Evolutionary conservation across 495 filamentous ascomycete species (phyloP).

Genomic region (Penicillium lividum): DNA sequence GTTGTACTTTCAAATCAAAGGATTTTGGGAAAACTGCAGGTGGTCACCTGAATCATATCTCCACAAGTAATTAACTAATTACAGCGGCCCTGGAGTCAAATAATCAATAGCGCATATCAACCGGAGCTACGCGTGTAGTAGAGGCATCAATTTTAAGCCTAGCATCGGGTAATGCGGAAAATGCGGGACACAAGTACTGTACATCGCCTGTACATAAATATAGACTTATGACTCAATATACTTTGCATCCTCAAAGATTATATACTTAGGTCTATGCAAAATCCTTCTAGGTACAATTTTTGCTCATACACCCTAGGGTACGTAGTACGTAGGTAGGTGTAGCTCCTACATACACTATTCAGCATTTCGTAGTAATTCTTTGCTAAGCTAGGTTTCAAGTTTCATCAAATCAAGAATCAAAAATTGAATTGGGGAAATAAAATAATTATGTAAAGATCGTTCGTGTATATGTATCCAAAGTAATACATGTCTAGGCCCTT

Average conservation of each 20-base stretch:
- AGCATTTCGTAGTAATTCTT: neutral
- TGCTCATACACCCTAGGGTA: no score
- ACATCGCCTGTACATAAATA: neutral
- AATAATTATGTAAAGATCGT: neutral
- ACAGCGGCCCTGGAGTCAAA: neutral
- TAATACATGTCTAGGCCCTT: neutral
- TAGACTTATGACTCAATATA: neutral
- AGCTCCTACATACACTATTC: no score
- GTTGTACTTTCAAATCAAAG: no score
- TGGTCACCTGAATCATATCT: no score
- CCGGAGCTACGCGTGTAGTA: no score
- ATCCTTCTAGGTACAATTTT: no score
- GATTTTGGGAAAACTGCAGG: no score
- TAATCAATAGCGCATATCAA: neutral
- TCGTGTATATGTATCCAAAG: neutral
- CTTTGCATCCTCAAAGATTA: neutral
- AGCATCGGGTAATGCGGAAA: neutral
- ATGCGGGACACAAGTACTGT: neutral
- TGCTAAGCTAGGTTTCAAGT: neutral
- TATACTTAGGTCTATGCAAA: no score
- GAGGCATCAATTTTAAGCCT: neutral
- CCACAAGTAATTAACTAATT: neutral
- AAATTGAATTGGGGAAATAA: neutral
- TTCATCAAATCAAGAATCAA: neutral
- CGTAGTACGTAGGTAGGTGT: no score